Percentiles rank a stretch among this genome's conserved stretches.
These are phyloP conservation scores for Colletotrichum scovillei DNA, from an alignment of 2,329 filamentous ascomycete genomes.

Conservation along the genomic window DNA sequence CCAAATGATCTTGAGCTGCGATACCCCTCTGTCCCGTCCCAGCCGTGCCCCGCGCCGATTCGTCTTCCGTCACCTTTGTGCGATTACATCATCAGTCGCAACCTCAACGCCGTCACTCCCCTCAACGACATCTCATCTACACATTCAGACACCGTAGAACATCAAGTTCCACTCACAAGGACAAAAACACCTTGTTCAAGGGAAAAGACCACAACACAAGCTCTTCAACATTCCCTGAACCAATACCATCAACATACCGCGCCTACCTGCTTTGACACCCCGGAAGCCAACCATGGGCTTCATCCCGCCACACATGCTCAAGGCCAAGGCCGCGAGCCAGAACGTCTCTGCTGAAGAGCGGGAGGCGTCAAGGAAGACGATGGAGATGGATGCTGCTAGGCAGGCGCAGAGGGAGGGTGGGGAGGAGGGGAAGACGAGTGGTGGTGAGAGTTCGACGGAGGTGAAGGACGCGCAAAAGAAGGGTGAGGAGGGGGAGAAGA, in stretches of 20 bases:
- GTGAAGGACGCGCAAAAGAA: not conserved
- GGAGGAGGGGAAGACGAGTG: not conserved
- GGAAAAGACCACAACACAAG: not conserved
- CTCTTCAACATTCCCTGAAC: too few species aligned
- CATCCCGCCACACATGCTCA: not conserved
- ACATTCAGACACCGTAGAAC: not conserved
- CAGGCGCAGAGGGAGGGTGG: not conserved
- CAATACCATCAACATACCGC: too few species aligned
- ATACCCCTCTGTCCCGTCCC: not conserved
- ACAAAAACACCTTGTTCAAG: rapidly evolving
- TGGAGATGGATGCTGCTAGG: not conserved
- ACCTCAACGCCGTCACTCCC: not conserved
- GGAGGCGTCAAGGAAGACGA: not conserved
- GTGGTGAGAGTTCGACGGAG: not conserved
- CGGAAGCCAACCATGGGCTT: not conserved
- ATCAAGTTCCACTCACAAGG: not conserved
- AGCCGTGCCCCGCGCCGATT: too few species aligned
- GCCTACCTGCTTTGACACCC: rapidly evolving
- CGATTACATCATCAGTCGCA: not conserved
- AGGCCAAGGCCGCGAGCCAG: not conserved
- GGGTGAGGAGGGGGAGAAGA: not conserved
- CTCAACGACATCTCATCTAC: not conserved
- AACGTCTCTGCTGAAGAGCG: not conserved
- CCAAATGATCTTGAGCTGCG: not conserved
- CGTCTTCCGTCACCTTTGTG: not conserved